Base-by-base conservation (phyloP, 1,284 basidiomycete species). In the Tetrapyrgos nigripes region DNA sequence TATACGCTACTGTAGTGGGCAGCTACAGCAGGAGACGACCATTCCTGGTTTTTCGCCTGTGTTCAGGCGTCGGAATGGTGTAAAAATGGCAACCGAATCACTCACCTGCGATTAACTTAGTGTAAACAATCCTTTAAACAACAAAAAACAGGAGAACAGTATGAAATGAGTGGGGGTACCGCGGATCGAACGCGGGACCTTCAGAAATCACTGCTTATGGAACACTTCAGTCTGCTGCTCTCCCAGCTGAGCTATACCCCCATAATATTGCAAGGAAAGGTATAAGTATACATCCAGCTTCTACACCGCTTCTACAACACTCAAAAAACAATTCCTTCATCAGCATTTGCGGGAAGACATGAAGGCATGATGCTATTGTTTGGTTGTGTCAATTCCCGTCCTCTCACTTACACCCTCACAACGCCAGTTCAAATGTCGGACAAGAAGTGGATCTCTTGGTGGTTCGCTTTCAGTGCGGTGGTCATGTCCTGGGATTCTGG, bases 401-500 rank as follows among this genome's bases (percentile, higher is more conserved):
- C 37, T 29, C n/a, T 24, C 19, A 33, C 31, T 50, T 19, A 29
- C 37, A 43, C 24, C 19, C 19, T 19, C 17, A 44, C 24, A 17
- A 43, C 11, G n/a, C 26, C 43, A n/a, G 8, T n/a, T 17, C 21
- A 43, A 14, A 56, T 56, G 55, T 19, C 55, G 24, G 26, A 47
- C 14, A 52, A 55, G 50, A 26, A 28, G 28, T 60, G 62, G 60
- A 60, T 63, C 9, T 58, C 62, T 17, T 52, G 17, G 17, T 63
- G 62, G 62, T 63, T 55, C 37, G 33, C 56, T 28, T 33, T 63
- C 50, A 63, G 59, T 11, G 58, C 55, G 8, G 59, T 57, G 17
- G 17, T 63, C 17, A 63, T 59, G 62, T 48, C 61, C 9, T 63
- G 62, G 62, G 62, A 63, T 54, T 59, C 62, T 46, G 62, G 59